Conservation (phyloP, 148 eudicot genomes). For the Cornus controversa region DNA sequence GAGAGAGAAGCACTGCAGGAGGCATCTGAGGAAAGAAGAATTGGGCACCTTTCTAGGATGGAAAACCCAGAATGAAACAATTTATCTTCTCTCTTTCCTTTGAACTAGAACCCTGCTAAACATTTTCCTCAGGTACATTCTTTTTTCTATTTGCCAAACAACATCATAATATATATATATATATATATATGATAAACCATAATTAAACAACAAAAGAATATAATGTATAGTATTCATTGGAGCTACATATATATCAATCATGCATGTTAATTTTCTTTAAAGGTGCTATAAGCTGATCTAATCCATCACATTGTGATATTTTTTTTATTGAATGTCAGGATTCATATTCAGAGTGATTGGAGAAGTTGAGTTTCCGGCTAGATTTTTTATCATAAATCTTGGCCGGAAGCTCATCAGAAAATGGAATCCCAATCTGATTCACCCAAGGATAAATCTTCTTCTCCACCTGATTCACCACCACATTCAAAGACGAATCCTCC, state of each 20-base stretch:
- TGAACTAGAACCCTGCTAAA: background rate
- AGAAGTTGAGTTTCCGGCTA: conserved; percentile 11
- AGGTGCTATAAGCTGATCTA: too few relatives aligned
- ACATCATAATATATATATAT: background rate
- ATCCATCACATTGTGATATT: too few relatives aligned
- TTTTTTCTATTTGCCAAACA: background rate
- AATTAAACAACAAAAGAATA: background rate
- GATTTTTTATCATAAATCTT: conserved; percentile 1
- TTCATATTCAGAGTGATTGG: background rate
- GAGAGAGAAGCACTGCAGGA: conserved; percentile 28
- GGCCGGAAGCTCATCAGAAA: conserved; percentile 11
- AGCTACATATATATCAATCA: too few relatives aligned
- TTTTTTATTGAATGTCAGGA: too few relatives aligned
- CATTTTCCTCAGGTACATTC: conserved; percentile 22
- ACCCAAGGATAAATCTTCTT: too few relatives aligned
- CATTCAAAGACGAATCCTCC: too few relatives aligned
- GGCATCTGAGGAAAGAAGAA: conserved; percentile 11
- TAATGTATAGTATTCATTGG: too few relatives aligned
- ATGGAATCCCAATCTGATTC: conserved; percentile 23
- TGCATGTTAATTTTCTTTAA: too few relatives aligned
- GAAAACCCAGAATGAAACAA: conserved; percentile 10
- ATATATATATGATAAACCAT: too few relatives aligned
- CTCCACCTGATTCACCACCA: too few relatives aligned
- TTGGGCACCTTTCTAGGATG: conserved; percentile 7
- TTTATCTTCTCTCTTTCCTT: conserved; percentile 14